Conservation (phyloP, 805 yeast genomes). For the Candida nanaspora region DNA sequence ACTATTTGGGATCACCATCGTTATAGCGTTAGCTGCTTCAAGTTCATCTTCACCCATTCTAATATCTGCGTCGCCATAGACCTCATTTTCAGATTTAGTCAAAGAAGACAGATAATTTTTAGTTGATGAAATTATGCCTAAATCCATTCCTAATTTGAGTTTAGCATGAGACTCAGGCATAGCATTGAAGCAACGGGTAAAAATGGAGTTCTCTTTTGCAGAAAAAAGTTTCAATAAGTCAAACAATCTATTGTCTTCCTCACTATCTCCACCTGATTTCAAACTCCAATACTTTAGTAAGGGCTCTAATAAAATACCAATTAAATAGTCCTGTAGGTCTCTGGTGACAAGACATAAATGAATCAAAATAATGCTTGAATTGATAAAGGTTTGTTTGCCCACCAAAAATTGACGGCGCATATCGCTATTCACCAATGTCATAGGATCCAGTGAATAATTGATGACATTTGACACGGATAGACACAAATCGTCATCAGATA, state of each 20-base stretch:
- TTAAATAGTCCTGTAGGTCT: constrained; percentile 10
- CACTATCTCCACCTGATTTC: constrained; percentile 8
- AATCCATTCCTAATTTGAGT: not conserved
- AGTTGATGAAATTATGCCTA: not conserved
- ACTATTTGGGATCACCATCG: constrained; percentile 14
- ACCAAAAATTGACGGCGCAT: constrained; percentile 24
- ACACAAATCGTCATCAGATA: constrained; percentile 18
- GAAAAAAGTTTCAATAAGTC: constrained; percentile 9
- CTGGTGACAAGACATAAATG: constrained; percentile 3
- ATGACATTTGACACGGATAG: constrained; percentile 15
- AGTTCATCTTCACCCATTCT: constrained; percentile 3
- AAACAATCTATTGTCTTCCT: constrained; percentile 4
- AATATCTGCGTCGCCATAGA: not conserved
- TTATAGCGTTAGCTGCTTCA: constrained; percentile 19
- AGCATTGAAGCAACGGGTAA: constrained; percentile 11
- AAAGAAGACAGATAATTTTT: not conserved
- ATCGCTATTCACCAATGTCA: constrained; percentile 18
- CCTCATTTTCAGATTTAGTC: not conserved
- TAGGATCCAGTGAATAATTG: constrained; percentile 16
- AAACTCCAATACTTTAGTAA: constrained; percentile 16
- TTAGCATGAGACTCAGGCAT: constrained; percentile 5
- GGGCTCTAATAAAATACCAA: constrained; percentile 16
- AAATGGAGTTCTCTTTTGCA: constrained; percentile 7
- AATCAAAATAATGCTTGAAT: constrained; percentile 12
- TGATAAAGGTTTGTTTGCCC: constrained; percentile 15